Conservation (phyloP, 2,329 filamentous ascomycete species). For the Botrytis elliptica region DNA sequence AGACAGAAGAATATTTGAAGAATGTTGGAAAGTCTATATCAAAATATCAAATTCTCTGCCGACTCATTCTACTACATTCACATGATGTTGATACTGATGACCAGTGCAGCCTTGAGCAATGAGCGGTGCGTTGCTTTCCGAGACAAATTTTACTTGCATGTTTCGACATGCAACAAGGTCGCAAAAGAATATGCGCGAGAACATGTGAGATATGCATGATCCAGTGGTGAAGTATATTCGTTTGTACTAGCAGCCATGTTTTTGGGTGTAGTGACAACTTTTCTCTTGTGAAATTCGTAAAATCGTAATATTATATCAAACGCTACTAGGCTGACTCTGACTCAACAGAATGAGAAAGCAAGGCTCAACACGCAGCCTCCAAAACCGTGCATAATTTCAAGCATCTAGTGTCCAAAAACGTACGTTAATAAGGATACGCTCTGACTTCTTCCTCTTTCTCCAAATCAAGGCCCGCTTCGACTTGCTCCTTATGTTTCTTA, state of each 20-base stretch:
- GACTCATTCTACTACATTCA: background rate
- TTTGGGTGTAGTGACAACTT: background rate
- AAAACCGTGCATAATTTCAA: background rate
- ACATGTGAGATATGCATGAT: background rate
- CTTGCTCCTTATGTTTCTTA: constrained; percentile 68
- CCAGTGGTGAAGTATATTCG: background rate
- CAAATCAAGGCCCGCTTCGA: constrained; percentile 63
- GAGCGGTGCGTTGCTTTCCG: background rate
- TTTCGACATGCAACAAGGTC: background rate
- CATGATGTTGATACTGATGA: no score
- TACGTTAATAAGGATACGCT: constrained; percentile 55
- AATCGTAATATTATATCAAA: background rate
- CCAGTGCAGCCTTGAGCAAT: no score
- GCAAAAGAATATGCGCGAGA: background rate
- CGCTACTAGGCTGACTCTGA: background rate
- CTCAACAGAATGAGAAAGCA: background rate
- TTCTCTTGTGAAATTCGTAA: background rate
- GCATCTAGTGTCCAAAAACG: background rate
- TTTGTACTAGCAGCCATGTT: no score
- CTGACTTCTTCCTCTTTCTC: constrained; percentile 58
- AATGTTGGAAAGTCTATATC: background rate
- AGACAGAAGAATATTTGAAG: background rate
- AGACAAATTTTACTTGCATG: background rate
- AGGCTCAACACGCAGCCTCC: background rate
- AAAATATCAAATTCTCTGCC: background rate